Base-by-base conservation (phyloP, 1,139 yeast genomes). In the Saccharomyces hybrid region DNA sequence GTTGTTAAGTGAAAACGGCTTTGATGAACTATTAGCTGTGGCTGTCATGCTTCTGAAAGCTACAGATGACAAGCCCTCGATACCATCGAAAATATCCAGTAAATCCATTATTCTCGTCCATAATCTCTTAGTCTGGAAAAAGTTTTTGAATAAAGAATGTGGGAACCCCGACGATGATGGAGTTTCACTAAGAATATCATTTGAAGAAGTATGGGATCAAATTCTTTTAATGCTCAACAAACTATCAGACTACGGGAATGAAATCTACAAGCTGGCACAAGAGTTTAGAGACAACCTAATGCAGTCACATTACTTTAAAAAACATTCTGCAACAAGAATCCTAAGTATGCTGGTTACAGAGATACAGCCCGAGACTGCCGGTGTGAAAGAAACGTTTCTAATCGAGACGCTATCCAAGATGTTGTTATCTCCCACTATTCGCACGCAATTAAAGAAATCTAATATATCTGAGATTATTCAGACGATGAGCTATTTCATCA, bases 41-140 rank as follows among this genome's bases (percentile, higher is more conserved):
- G 56, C 58, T 27, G 55, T 57, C 8, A 57, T 59, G 51, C 55
- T 68, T n/a, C 50, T 67, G 9, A 58, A 61, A 38, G 64, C 70
- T 0, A 60, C 66, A 1, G 64, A 59, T 38, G 66, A 64, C 27
- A 59, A 62, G 1, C 47, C 53, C 14, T 54, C 59, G 21, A 56
- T 66, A 11, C 70, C 70, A 14, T 56, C 62, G 9, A 64, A 59
- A 19, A 58, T 68, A 49, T 63, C 64, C 1, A 58, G 61, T 28
- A 64, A 62, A 47, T 61, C 67, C 3, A 53, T 68, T 21, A 54
- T 67, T 4, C 52, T 68, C 27, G 51, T 61, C 6, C 60, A 62
- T 42, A 63, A 67, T 50, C 44, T 66, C 16, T 29, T 66, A 21
- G 51, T 58, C 2, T 42, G 59, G 6, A 58, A 59, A 24, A 44